Base-by-base conservation (phyloP, 805 yeast genomes). In the Zygosaccharomyces kombuchaensis region DNA sequence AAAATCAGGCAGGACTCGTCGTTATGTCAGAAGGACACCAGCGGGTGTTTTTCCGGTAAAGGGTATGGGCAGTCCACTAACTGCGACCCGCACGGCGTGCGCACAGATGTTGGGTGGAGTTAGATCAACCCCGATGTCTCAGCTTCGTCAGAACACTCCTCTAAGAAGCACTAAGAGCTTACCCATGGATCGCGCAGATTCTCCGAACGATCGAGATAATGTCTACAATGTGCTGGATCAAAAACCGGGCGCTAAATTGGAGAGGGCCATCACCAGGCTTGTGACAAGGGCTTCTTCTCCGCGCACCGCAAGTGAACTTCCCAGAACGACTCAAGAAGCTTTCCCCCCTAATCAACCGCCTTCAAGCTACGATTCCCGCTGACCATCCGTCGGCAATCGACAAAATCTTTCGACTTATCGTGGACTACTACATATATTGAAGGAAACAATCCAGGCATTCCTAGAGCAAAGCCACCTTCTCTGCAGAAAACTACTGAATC, bases 21-120 rank as follows among this genome's bases (percentile, higher is more conserved):
- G 40, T 9, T 38, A 42, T 30, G 36, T 37, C 14, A 43, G 65
- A 5, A 65, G 77, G 51, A 82, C 89, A 1, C 95, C 91, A 3
- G 77, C 77, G 21, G 87, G 87, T 49, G 89, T 84, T 1, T 85
- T 84, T 65, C 93, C 95, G 0, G 90, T 85, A 2, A 71, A 72
- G 54, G 91, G 87, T 1, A 84, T 85, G 91, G 89, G 87, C 1
- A 72, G 70, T 9, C 84, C 91, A 2, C 60, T 38, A 16, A n/a
- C 23, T 14, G 23, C 36, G 25, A 56, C 54, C 59, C 14, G 26
- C 14, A 44, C 49, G 14, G 35, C 26, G 6, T 21, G 17, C 12
- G 36, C 22, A 14, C 39, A 17, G 4, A 26, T 37, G 6, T 34
- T 23, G n/a, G 17, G 10, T 9, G 27, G 22, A 12, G n/a, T n/a